Conservation (phyloP, 2,329 filamentous ascomycete genomes). For the Fusarium liriodendri region DNA sequence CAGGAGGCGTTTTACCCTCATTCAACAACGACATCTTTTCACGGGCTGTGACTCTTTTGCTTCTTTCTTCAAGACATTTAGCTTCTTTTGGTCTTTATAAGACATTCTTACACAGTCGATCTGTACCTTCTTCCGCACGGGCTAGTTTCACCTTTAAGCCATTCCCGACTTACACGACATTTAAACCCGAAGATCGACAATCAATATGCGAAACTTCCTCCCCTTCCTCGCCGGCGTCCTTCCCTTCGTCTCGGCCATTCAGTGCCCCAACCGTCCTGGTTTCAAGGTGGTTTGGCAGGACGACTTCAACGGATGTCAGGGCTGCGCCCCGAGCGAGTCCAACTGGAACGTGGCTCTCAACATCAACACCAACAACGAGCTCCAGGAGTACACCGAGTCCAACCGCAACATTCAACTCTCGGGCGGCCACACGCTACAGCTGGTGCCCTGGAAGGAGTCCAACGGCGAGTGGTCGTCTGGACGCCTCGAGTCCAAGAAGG, state of each 20-base stretch:
- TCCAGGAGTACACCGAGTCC: conserved; percentile 59
- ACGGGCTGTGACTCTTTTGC: conserved; percentile 14
- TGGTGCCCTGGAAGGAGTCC: conserved; percentile 57
- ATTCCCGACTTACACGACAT: conserved; percentile 15
- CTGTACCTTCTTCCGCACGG: background rate
- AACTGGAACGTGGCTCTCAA: conserved; percentile 60
- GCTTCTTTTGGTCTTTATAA: background rate
- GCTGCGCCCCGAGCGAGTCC: conserved; percentile 49
- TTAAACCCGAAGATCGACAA: background rate
- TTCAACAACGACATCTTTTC: conserved; percentile 2
- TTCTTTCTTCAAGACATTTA: background rate
- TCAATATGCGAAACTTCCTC: conserved; percentile 42
- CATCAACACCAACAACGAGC: conserved; percentile 61
- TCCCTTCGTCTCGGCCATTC: conserved; percentile 48
- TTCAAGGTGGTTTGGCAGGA: conserved; percentile 60
- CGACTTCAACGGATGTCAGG: conserved; percentile 55
- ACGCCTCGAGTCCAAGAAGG: conserved; percentile 60
- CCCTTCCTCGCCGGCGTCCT: conserved; percentile 34
- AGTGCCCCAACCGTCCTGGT: conserved; percentile 53
- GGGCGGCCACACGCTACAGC: conserved; percentile 62
- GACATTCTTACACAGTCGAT: conserved; percentile 12
- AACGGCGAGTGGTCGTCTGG: conserved; percentile 61
- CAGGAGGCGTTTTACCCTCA: conserved; percentile 35
- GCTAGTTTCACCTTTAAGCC: conserved; percentile 14
- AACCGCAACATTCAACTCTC: conserved; percentile 61